phyloP scores from a whole-genome alignment of 2,329 filamentous ascomycete species.

The Penicillium rolfsii region DNA sequence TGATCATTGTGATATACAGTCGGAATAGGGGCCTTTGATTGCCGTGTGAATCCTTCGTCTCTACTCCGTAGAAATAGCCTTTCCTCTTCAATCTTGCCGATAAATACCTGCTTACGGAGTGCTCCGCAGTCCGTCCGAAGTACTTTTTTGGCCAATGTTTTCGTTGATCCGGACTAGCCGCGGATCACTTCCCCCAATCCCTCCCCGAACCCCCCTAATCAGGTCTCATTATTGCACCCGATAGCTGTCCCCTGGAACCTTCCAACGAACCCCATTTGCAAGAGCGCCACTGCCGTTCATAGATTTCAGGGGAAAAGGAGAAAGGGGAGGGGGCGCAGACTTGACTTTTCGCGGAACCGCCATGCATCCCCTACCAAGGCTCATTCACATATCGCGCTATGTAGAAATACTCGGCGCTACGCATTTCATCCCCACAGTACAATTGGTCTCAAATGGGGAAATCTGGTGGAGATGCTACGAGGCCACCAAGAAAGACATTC shows the following conservation, averaged over 20 bases:
- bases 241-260: not conserved
- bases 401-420: too few relatives aligned
- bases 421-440: conserved; percentile 1
- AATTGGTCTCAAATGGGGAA: conserved; percentile 21
- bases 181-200: conserved; percentile 4
- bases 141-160: not conserved
- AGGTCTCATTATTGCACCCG: not conserved
- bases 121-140: too few relatives aligned
- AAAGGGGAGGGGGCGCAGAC: not conserved
- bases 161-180: conserved; percentile 13
- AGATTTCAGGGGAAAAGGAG: not conserved
- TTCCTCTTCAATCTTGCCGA: not conserved
- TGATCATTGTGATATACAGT: too few relatives aligned
- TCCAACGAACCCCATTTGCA: not conserved
- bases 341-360: not conserved
- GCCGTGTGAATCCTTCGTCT: not conserved
- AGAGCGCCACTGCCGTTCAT: not conserved
- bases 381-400: too few relatives aligned
- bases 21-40: not conserved
- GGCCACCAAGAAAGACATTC: conserved; percentile 19
- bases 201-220: not conserved
- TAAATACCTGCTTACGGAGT: too few relatives aligned
- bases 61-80: not conserved
- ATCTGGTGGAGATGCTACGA: conserved; percentile 10
- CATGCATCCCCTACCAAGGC: too few relatives aligned